Base-by-base conservation (phyloP, 78 protist genomes). In the Polysphondylium violaceum region DNA sequence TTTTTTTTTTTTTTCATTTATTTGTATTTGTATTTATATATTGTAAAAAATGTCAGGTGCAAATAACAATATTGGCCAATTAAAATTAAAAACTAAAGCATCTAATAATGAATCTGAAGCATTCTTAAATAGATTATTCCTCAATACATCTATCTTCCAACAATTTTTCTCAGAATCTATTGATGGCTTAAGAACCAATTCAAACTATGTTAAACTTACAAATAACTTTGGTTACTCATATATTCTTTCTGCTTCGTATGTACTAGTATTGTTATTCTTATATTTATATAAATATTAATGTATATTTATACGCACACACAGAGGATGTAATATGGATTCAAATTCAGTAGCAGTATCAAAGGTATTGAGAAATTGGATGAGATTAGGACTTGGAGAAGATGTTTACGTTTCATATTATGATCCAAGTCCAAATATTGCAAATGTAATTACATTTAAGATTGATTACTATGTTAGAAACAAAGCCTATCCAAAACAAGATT, bases 301-400 rank as follows among this genome's bases (percentile, higher is more conserved):
- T 38, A 19, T 65, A 40, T 65, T 7, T 65, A 65, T 55, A 11
- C 8, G 8, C 55, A 38, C 11, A 74, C 56, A 43, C 68, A 43
- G 40, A 55, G 56, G 27, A 9, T 36, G 33, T 3, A 14, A 12
- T n/a, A 44, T 73, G n/a, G 27, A 14, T 73, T 16, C 33, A 73
- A 65, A 58, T 38, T 33, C 59, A 58, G 73, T 87, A 53, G 73
- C 67, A 31, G 17, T 87, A 73, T 75, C 93, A 60, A 76, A 68
- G 43, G 73, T 63, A 55, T 40, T 25, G 35, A 75, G 93, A 58
- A 23, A 50, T n/a, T 76, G 88, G 87, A 67, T 73, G 51, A 5
- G 60, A 9, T 29, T 76, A 21, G 75, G 93, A 60, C 11, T 29
- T 14, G 29, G 27, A 6, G 85, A 71, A 6, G 63, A 53, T 2